Base-by-base conservation (phyloP, 371 early-diverging fungal species). In the Entomophthora muscae region DNA sequence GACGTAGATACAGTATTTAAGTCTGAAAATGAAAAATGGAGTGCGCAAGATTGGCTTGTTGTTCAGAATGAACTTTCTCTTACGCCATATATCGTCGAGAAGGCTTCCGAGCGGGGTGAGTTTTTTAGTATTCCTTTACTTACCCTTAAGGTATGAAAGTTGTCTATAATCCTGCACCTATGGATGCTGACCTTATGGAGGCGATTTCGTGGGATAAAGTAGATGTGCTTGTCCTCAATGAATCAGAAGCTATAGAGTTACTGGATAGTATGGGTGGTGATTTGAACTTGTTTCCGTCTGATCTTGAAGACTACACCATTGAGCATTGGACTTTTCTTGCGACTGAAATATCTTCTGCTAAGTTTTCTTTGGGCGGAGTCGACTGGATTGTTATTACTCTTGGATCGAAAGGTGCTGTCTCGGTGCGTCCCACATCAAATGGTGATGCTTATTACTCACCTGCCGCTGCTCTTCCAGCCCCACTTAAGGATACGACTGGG, bases 401-500 rank as follows among this genome's bases (percentile, higher is more conserved):
- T 5, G 42, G 42, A 5, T 42, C 42, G 5, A 42, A 42, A 17
- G 42, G 42, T 10, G 5, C 42, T 10, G 10, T 42, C 17, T 5
- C 42, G 17, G 5, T 42, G 42, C 42, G 17, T 10, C 17, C 42
- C 42, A 42, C 5, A 42, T 10, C 42, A 10, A 17, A 42, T 42
- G 42, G 42, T 17, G 17, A 17, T 17, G 5, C 42, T 10, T 17
- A 10, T 42, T 42, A 42, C 42, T 42, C 42, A 10, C 17, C 42
- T 10, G 5, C 10, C 17, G 42, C 17, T 5, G 17, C 42, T 42
- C 42, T 17, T 42, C 42, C 42, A 5, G 42, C 17, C 17, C 42
- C 42, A 10, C 10, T 83, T 52, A 75, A 72, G 32, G 86, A 88
- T 67, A 89, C 90, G 0, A 87, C 87, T 10, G 88, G 77, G 1